A percentile compares a stretch with the other conserved stretches of the same genome.
Conservation (phyloP, 441 rosid genomes). For the Aleurites moluccanus region DNA sequence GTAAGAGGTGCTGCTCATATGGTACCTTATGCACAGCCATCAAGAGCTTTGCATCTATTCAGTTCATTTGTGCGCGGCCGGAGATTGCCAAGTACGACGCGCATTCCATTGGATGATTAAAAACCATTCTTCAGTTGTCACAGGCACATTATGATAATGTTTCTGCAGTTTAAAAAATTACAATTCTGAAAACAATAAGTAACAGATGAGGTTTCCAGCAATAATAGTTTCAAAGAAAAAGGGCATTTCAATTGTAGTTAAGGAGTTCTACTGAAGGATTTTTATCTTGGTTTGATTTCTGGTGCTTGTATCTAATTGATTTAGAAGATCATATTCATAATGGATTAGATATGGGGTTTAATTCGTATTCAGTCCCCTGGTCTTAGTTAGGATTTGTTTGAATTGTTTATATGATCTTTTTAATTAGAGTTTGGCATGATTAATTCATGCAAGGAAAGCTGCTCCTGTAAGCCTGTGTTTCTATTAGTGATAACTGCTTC, state of each 20-base stretch:
- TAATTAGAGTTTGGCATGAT: too few species aligned
- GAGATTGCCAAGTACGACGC: slow-evolving; percentile 61
- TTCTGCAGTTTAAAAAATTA: slow-evolving; percentile 14
- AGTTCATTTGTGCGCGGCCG: slow-evolving; percentile 63
- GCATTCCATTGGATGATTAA: slow-evolving; percentile 36
- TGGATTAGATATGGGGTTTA: neutral
- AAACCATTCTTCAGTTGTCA: neutral
- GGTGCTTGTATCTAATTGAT: slow-evolving; percentile 8
- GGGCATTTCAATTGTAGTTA: slow-evolving; percentile 8
- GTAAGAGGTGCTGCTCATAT: slow-evolving; percentile 89
- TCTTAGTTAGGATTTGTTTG: neutral
- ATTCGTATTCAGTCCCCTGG: too few species aligned
- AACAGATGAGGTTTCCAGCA: neutral
- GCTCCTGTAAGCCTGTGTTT: too few species aligned
- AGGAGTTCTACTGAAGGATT: neutral
- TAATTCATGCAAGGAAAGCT: neutral
- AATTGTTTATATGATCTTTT: neutral
- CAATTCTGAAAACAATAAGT: slow-evolving; percentile 14
- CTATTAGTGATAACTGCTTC: too few species aligned
- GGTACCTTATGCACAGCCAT: slow-evolving; percentile 88
- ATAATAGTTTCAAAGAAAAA: neutral
- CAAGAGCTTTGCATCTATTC: slow-evolving; percentile 83
- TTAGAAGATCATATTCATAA: neutral
- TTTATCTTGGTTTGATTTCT: neutral
- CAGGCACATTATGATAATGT: neutral